phyloP scores from a whole-genome alignment of 768 basidiomycete species.

The Sporobolomyces phaffii region DNA sequence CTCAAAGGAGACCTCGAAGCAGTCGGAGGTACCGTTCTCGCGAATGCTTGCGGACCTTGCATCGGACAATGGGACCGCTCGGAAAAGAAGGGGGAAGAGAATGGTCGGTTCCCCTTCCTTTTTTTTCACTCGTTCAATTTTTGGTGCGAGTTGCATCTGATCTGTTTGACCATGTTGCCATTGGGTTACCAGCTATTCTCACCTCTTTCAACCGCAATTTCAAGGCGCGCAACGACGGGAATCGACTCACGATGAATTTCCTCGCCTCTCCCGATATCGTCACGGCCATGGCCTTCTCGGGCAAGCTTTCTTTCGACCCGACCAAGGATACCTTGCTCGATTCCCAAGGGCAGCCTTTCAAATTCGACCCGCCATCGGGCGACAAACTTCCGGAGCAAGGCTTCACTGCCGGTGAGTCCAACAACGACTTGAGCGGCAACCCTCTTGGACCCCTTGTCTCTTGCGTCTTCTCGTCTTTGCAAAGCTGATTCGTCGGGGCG shows the following conservation, averaged over 20 bases:
- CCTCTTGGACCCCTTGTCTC: no score
- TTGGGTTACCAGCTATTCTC: constrained; percentile 62
- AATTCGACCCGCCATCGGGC: constrained; percentile 75
- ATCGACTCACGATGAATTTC: constrained; percentile 79
- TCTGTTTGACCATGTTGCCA: no score
- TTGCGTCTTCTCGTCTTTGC: no score
- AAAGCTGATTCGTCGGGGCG: no score
- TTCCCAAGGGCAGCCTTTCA: constrained; percentile 70
- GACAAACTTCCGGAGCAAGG: constrained; percentile 75
- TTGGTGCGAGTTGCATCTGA: no score
- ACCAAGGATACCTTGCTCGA: constrained; percentile 64
- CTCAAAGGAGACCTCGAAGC: constrained; percentile 79
- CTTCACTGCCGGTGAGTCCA: constrained; percentile 61
- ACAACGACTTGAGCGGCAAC: no score
- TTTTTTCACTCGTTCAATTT: no score
- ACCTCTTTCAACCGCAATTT: constrained; percentile 96
- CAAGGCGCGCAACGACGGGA: constrained; percentile 96
- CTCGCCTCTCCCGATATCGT: constrained; percentile 94
- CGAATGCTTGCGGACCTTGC: constrained; percentile 98
- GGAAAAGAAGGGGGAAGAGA: constrained; percentile 80
- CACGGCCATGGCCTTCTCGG: constrained; percentile 83
- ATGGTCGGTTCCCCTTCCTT: constrained; percentile 56
- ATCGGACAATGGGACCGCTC: constrained; percentile 98
- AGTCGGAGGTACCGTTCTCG: constrained; percentile 86
- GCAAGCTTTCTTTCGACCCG: constrained; percentile 88